Conservation (phyloP, 139 green algal species). For the Haematococcus lacustris region DNA sequence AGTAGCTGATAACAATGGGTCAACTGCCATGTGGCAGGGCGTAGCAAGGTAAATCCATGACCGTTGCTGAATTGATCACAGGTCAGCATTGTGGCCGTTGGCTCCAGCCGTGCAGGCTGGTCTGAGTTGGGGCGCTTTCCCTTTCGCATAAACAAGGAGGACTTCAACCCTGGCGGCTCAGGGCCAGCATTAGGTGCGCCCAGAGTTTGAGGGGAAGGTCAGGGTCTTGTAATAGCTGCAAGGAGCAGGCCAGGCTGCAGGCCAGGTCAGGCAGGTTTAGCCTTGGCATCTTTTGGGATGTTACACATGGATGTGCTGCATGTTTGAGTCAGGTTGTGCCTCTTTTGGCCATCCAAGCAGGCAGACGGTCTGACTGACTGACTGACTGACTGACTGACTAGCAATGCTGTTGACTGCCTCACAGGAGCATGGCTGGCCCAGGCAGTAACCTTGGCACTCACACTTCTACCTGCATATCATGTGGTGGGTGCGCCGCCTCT, state of each 20-base stretch:
- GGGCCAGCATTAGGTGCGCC: constrained; percentile 20
- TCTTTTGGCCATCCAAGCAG: neutral
- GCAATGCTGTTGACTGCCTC: neutral
- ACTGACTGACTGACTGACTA: neutral
- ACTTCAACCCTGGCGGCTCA: constrained; percentile 19
- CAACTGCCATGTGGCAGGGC: neutral
- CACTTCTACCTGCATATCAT: constrained; percentile 15
- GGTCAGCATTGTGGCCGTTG: constrained; percentile 23
- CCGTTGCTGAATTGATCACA: neutral
- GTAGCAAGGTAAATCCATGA: neutral
- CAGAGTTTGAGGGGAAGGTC: constrained; percentile 1
- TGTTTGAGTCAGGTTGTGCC: neutral
- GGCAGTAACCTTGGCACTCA: constrained; percentile 12
- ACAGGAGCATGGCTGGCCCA: constrained; percentile 22
- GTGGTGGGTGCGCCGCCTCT: constrained; percentile 4
- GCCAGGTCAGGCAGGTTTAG: neutral
- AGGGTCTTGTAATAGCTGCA: neutral
- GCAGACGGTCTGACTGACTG: neutral
- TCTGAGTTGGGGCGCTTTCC: constrained; percentile 23
- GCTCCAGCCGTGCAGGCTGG: constrained; percentile 21
- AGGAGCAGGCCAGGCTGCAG: neutral
- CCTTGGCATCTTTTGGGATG: neutral
- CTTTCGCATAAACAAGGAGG: constrained; percentile 17
- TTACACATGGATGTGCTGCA: neutral
- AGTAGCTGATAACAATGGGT: neutral